Conservation (phyloP, 768 basidiomycete species). For the Agrocybe pediades region DNA sequence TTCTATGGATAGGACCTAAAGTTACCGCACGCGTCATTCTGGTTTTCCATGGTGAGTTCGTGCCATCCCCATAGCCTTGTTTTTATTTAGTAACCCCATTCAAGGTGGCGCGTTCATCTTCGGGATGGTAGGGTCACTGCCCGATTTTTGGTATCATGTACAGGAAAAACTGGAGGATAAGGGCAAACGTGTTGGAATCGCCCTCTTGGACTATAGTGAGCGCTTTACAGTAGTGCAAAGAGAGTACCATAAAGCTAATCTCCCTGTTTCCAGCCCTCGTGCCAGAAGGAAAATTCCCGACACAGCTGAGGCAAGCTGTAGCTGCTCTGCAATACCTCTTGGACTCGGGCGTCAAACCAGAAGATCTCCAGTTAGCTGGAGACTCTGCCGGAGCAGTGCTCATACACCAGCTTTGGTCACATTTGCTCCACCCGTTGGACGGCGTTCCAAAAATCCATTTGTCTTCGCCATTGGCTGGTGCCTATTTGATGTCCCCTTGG, state of each 20-base stretch:
- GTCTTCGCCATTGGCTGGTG: conserved; percentile 27
- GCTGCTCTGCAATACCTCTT: conserved; percentile 33
- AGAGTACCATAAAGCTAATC: not conserved
- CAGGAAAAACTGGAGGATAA: conserved; percentile 16
- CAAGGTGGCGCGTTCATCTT: conserved; percentile 21
- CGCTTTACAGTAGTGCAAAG: not conserved
- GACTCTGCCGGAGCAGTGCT: conserved; percentile 44
- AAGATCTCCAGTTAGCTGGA: conserved; percentile 33
- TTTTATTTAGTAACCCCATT: not conserved
- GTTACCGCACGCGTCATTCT: conserved; percentile 12
- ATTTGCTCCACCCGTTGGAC: conserved; percentile 36
- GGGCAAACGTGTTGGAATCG: conserved; percentile 16
- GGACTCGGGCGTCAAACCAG: conserved; percentile 27
- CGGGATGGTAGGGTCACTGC: conserved; percentile 13
- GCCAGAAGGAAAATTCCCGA: conserved; percentile 35
- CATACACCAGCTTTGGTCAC: conserved; percentile 36
- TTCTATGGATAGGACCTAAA: conserved; percentile 16
- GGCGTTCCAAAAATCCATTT: conserved; percentile 24
- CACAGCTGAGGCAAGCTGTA: conserved; percentile 31
- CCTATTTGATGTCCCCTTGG: conserved; percentile 45
- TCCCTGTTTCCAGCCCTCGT: conserved; percentile 24
- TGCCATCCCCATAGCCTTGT: not conserved
- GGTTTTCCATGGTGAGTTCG: conserved; percentile 15
- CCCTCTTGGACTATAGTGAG: conserved; percentile 19
- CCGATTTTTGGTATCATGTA: conserved; percentile 22